A percentile compares a stretch with the other conserved stretches of the same genome.
These are phyloP conservation scores for Colletotrichum sp. DNA, from an alignment of 2,329 filamentous ascomycete genomes.

Conservation along the genomic window DNA sequence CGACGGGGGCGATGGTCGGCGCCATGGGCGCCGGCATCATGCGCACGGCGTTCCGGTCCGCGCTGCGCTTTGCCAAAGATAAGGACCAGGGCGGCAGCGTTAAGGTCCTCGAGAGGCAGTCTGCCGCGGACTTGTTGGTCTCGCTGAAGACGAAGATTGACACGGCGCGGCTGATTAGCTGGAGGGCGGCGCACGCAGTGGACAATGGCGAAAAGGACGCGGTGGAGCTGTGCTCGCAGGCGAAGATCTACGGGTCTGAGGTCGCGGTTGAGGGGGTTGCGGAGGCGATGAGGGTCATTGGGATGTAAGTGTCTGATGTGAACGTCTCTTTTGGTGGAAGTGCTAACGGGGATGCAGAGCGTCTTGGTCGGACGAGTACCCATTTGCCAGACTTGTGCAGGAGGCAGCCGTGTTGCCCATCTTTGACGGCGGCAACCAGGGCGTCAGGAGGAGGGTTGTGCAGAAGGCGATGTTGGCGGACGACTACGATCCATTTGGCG, in stretches of 20 bases:
- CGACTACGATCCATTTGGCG: background rate
- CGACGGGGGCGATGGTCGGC: constrained; percentile 53
- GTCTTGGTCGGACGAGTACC: background rate
- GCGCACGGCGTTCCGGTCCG: constrained; percentile 57
- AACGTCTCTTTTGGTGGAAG: too few relatives aligned
- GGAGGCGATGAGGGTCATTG: constrained; percentile 57
- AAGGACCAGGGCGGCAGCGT: constrained; percentile 50
- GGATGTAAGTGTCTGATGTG: constrained; percentile 40
- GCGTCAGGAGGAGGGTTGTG: constrained; percentile 10
- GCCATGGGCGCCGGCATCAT: constrained; percentile 60
- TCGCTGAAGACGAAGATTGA: constrained; percentile 58
- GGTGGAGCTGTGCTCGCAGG: constrained; percentile 51
- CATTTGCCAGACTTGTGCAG: background rate
- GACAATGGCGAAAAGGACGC: constrained; percentile 44
- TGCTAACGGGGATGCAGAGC: background rate
- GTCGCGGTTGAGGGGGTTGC: constrained; percentile 50
- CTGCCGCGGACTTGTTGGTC: constrained; percentile 56
- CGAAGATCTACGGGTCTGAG: constrained; percentile 58
- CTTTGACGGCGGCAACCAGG: constrained; percentile 23
- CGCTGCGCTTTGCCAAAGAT: constrained; percentile 52
- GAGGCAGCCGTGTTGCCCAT: constrained; percentile 15
- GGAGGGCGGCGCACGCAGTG: constrained; percentile 53
- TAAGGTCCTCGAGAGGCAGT: constrained; percentile 52
- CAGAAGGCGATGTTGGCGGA: background rate
- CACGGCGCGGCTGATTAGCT: constrained; percentile 52